Percentiles rank a stretch among this genome's conserved stretches.
Evolutionary conservation across 441 rosid genomes (phyloP).

Genomic region (Mallotus repandus): DNA sequence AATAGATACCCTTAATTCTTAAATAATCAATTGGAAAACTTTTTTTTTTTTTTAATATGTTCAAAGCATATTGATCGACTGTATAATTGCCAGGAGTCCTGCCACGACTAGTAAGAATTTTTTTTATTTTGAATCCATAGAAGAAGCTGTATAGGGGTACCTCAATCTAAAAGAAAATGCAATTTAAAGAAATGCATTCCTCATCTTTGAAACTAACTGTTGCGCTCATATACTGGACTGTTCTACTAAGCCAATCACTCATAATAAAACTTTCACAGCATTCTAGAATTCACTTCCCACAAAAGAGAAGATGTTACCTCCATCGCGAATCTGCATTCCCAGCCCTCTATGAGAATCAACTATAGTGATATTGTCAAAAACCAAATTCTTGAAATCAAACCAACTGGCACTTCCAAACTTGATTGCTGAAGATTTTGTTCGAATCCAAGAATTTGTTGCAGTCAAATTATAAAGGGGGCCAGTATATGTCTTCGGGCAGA

Average conservation of each 20-base stretch:
- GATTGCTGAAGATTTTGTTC: slow-evolving; percentile 87
- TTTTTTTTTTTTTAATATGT: background rate
- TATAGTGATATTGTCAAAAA: slow-evolving; percentile 79
- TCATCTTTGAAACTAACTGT: too few relatives aligned
- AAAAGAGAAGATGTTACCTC: slow-evolving; percentile 50
- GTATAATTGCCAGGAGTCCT: background rate
- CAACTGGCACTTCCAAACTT: slow-evolving; percentile 83
- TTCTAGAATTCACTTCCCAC: background rate
- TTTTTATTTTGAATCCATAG: background rate
- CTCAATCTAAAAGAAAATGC: too few relatives aligned
- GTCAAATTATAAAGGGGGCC: slow-evolving; percentile 69
- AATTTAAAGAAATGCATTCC: too few relatives aligned
- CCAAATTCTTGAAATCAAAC: slow-evolving; percentile 61
- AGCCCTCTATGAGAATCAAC: slow-evolving; percentile 85
- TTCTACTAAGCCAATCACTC: background rate
- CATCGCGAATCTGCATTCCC: slow-evolving; percentile 84
- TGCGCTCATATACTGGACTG: too few relatives aligned
- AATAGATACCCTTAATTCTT: background rate
- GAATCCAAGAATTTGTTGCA: slow-evolving; percentile 76
- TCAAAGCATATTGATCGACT: background rate
- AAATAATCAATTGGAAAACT: background rate
- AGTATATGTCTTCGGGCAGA: slow-evolving; percentile 73
- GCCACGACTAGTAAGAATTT: background rate
- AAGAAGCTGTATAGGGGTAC: too few relatives aligned
- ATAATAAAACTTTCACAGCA: background rate